Evolutionary conservation across 2,329 filamentous ascomycete genomes (phyloP), one percentile per base, ranked within the genome.

Genomic region (Xylaria digitata): DNA sequence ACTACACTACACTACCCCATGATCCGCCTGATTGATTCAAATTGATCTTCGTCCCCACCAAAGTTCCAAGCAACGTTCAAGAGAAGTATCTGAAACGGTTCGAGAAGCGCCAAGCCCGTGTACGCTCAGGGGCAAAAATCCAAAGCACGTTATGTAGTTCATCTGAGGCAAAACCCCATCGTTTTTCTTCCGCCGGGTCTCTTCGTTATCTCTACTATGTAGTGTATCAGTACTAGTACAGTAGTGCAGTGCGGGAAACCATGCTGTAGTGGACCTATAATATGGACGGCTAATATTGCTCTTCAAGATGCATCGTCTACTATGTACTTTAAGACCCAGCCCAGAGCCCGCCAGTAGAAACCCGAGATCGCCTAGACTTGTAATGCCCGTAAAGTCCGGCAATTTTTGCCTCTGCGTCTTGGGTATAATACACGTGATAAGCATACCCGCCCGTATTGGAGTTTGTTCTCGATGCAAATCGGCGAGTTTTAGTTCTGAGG

Each of bases 51-150:
- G 21, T 52, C 63, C 21, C 59, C 63, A 57, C 52, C 6, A 9
- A 30, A 19, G 42, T 50, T 6, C 32, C 50, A 34, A 50, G 23
- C 59, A 63, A 63, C 54, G 59, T 54, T 43, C n/a, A 60, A 26
- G 50, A 59, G 61, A 54, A 64, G 49, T 42, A 56, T 67, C 30
- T 61, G 65, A 67, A 67, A 67, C 65, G 43, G 17, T 67, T 67
- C 61, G 43, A 64, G 61, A 67, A 64, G 52, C 56, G 55, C 61
- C 65, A 64, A 67, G 65, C 42, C 50, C 19, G 37, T 26, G 5
- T 26, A 21, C 49, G 17, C n/a, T 57, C 55, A 57, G 64, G 59
- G 63, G 64, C 8, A 19, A 56, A 42, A 19, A 15, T 17, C n/a
- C n/a, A n/a, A 19, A 37, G 32, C 30, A 34, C 49, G 30, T 26